Conservation (phyloP, 23 red algal genomes). For the Gracilaria gracilis region DNA sequence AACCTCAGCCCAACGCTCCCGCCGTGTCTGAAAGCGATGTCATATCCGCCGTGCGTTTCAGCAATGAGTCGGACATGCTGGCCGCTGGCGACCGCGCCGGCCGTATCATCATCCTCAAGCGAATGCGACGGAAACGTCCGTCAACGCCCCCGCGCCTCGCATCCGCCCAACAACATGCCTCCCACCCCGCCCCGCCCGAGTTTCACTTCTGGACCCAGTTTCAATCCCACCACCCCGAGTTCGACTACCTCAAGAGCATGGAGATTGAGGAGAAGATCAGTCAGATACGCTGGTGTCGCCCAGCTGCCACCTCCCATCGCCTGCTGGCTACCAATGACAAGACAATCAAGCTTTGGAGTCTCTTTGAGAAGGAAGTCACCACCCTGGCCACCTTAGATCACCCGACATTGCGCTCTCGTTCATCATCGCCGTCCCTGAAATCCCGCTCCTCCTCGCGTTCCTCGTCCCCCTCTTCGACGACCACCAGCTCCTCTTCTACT, state of each 20-base stretch:
- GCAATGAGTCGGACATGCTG: conserved; percentile 67
- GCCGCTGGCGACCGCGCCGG: conserved; percentile 88
- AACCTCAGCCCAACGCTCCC: background rate
- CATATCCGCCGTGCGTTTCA: conserved; percentile 82
- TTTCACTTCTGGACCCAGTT: conserved; percentile 99
- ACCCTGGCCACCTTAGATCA: conserved; percentile 38
- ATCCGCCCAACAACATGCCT: background rate
- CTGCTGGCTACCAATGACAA: conserved; percentile 96
- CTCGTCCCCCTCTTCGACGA: background rate
- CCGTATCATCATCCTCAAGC: conserved; percentile 78
- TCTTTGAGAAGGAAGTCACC: conserved; percentile 77
- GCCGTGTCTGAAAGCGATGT: conserved; percentile 75
- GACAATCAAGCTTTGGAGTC: conserved; percentile 97
- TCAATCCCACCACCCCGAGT: conserved; percentile 95
- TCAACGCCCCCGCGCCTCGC: background rate
- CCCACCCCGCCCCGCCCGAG: conserved; percentile 6
- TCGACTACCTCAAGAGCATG: conserved; percentile 98
- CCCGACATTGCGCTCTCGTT: conserved; percentile 1
- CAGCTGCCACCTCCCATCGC: conserved; percentile 68
- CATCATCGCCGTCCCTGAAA: background rate
- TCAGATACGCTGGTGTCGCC: conserved; percentile 91
- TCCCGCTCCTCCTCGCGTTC: conserved; percentile 31
- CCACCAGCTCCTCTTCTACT: background rate
- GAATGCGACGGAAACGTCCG: conserved; percentile 8
- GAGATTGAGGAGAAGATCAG: conserved; percentile 99